These are phyloP conservation scores for Phytophthora agathidicida DNA, from an alignment of 352 stramenopile genomes.

Conservation along the genomic window DNA sequence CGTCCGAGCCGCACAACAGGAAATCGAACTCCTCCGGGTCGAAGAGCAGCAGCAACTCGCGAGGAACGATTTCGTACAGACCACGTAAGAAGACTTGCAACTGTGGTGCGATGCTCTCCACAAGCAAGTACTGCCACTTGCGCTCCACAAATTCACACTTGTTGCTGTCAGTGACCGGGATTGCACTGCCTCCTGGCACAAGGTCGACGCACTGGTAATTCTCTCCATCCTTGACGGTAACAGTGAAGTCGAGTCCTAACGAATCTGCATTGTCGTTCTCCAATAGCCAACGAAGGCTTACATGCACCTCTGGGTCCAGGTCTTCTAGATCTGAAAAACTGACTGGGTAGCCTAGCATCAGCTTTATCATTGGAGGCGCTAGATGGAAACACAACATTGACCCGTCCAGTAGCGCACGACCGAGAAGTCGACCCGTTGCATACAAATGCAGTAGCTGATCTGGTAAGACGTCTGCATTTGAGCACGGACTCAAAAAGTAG, in stretches of 20 bases:
- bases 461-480: constrained; percentile 21
- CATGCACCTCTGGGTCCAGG: constrained; percentile 38
- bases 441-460: constrained; percentile 39
- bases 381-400: constrained; percentile 92
- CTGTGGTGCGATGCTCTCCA: constrained; percentile 87
- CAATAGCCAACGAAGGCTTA: constrained; percentile 56
- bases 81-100: constrained; percentile 86
- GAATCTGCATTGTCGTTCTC: constrained; percentile 46
- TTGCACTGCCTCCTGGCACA: constrained; percentile 25
- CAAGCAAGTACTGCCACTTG: constrained; percentile 90
- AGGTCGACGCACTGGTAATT: constrained; percentile 36
- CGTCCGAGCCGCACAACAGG: constrained; percentile 92
- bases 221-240: constrained; percentile 29
- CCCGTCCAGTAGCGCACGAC: constrained; percentile 65
- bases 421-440: constrained; percentile 41
- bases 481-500: constrained; percentile 45
- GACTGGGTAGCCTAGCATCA: constrained; percentile 92
- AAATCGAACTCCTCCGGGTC: constrained; percentile 96
- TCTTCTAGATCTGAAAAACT: constrained; percentile 89
- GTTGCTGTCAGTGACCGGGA: constrained; percentile 93
- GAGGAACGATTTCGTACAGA: constrained; percentile 95
- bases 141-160: constrained; percentile 90
- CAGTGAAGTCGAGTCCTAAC: constrained; percentile 52
- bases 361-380: constrained; percentile 93
- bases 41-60: constrained; percentile 92